Evolutionary conservation across 495 filamentous ascomycete species (phyloP), one percentile per base, ranked within the genome.

Genomic region (Neurospora discreta): DNA sequence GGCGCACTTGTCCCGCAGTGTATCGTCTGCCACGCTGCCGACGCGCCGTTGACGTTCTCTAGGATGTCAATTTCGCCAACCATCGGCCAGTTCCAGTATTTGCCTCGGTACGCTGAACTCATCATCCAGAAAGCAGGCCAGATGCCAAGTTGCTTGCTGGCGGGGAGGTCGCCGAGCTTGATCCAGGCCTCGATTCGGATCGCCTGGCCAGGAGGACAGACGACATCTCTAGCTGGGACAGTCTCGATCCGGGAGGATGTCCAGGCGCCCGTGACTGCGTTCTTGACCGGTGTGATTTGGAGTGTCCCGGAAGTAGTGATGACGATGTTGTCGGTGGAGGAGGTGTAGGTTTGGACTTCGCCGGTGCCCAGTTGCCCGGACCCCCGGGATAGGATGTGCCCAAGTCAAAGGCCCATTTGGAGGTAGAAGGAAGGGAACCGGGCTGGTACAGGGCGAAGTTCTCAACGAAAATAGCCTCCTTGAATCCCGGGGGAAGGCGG

Each of bases 41-140:
- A 40, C 10, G 41, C 70, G 9, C 84, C 84, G 77, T 83, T 81
- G 70, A 86, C 77, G 42, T 76, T 80, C 77, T 86, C 84, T 39
- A 84, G 76, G 39, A 83, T 79, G 76, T 86, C 84, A 72, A 85
- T 75, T 76, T 86, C 84, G 69, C 83, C 82, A 71, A 79, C 80
- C 20, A 68, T 73, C 5, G 84, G 84, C 84, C 84, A 86, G 16
- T 68, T 46, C 5, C 75, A 73, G 69, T 73, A 74, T 6, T 81
- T 80, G 26, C 78, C 74, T 5, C 81, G 78, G 68, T 82, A 75
- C 5, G 72, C 71, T 41, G 78, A 71, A 0, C 84, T 84, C 43
- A 86, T 77, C 33, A 81, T 70, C 84, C 83, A 86, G 77, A 85
- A 86, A 0, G 84, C 82, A 1, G 84, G 84, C 84, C 84, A 86